These are phyloP conservation scores for Coniosporium apollinis DNA, from an alignment of 495 filamentous ascomycete species.

Conservation along the genomic window DNA sequence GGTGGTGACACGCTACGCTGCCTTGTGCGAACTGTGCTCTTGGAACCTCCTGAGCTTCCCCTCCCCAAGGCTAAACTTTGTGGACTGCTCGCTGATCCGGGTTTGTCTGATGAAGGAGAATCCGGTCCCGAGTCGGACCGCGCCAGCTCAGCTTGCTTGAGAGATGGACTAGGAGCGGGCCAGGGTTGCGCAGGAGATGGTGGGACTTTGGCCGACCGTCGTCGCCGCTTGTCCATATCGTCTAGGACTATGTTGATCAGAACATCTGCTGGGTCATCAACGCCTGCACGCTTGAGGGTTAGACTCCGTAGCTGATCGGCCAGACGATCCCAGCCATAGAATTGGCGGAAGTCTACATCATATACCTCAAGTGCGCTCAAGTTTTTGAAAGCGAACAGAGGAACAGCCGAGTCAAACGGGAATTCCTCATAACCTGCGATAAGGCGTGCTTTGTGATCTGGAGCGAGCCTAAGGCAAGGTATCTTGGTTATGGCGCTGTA, in stretches of 20 bases:
- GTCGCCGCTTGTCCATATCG: slow-evolving; percentile 80
- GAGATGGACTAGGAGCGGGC: slow-evolving; percentile 42
- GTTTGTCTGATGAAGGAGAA: slow-evolving; percentile 40
- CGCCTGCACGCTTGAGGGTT: slow-evolving; percentile 68
- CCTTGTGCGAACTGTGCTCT: slow-evolving; percentile 33
- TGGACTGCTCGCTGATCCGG: slow-evolving; percentile 17
- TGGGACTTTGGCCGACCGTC: slow-evolving; percentile 71
- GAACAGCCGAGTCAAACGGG: slow-evolving; percentile 95
- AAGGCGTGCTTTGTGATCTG: slow-evolving; percentile 73
- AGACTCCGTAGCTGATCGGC: slow-evolving; percentile 82
- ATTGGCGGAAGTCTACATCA: slow-evolving; percentile 89
- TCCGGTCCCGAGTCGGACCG: slow-evolving; percentile 43
- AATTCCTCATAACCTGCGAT: slow-evolving; percentile 95
- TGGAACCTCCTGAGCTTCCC: slow-evolving; percentile 31
- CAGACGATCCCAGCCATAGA: slow-evolving; percentile 89
- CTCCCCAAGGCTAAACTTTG: slow-evolving; percentile 32
- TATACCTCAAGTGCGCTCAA: slow-evolving; percentile 80
- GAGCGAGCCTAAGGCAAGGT: slow-evolving; percentile 71
- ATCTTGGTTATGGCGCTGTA: slow-evolving; percentile 99
- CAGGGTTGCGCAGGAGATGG: slow-evolving; percentile 56
- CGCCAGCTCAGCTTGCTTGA: slow-evolving; percentile 38
- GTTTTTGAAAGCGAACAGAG: slow-evolving; percentile 90
- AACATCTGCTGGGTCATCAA: slow-evolving; percentile 83
- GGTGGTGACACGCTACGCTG: slow-evolving; percentile 61
- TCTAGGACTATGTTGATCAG: slow-evolving; percentile 86